These are phyloP conservation scores for Phytomonas serpens DNA, from an alignment of 208 protist genomes.

Conservation along the genomic window DNA sequence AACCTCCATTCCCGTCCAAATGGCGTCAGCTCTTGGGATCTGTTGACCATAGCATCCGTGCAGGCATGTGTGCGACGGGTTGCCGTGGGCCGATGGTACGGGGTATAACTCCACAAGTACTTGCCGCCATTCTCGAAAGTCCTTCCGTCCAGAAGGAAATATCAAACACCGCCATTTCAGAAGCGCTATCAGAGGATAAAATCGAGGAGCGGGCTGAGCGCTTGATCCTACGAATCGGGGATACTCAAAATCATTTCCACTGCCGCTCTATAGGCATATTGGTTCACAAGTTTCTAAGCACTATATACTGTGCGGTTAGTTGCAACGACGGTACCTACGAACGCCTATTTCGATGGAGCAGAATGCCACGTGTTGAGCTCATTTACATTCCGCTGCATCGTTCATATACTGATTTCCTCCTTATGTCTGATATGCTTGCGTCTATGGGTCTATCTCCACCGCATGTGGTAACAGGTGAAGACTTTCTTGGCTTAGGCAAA, in stretches of 20 bases:
- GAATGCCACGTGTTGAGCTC: slow-evolving; percentile 39
- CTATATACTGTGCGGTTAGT: slow-evolving; percentile 58
- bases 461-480: slow-evolving; percentile 84
- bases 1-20: slow-evolving; percentile 27
- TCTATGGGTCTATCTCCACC: slow-evolving; percentile 53
- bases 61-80: slow-evolving; percentile 39
- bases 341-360: slow-evolving; percentile 30
- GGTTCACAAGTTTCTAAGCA: slow-evolving; percentile 46
- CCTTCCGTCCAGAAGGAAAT: slow-evolving; percentile 45
- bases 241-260: slow-evolving; percentile 57
- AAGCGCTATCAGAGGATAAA: slow-evolving; percentile 22
- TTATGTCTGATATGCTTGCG: slow-evolving; percentile 74
- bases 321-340: slow-evolving; percentile 56
- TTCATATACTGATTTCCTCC: slow-evolving; percentile 87
- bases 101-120: slow-evolving; percentile 41
- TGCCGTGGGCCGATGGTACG: slow-evolving; percentile 22
- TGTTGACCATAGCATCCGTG: slow-evolving; percentile 34
- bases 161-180: slow-evolving; percentile 27
- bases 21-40: slow-evolving; percentile 18
- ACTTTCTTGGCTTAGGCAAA: slow-evolving; percentile 72
- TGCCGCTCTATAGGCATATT: slow-evolving; percentile 42
- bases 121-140: slow-evolving; percentile 43
- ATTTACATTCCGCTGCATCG: slow-evolving; percentile 78
- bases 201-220: slow-evolving; percentile 37
- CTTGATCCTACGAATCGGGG: slow-evolving; percentile 72